phyloP scores from a whole-genome alignment of 345 rosid genomes.

The Anacardium occidentale region DNA sequence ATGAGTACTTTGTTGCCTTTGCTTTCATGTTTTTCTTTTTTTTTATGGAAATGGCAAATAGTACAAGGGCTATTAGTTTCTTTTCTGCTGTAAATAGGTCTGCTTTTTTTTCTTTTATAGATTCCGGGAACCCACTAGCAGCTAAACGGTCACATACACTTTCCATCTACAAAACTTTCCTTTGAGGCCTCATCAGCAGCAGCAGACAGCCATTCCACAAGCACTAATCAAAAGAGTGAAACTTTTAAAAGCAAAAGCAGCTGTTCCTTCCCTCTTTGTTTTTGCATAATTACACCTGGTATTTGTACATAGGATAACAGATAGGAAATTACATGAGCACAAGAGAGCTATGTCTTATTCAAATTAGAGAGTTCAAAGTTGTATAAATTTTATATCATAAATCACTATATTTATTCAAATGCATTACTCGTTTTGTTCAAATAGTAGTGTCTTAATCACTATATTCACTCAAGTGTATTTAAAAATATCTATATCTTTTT shows the following conservation, averaged over 20 bases:
- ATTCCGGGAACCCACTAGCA: slow-evolving; percentile 34
- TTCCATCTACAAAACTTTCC: background rate
- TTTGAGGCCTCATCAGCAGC: background rate
- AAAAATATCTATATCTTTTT: too few relatives aligned
- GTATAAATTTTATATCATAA: too few relatives aligned
- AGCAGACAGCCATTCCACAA: slow-evolving; percentile 28
- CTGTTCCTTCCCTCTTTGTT: slow-evolving; percentile 2
- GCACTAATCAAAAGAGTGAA: slow-evolving; percentile 19
- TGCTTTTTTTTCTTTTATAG: slow-evolving; percentile 19
- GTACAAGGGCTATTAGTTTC: slow-evolving; percentile 3
- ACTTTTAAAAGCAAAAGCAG: slow-evolving; percentile 46
- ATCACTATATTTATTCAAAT: too few relatives aligned
- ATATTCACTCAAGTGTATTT: too few relatives aligned
- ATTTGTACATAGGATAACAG: too few relatives aligned
- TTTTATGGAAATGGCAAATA: slow-evolving; percentile 7
- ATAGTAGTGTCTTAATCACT: too few relatives aligned
- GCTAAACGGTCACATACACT: slow-evolving; percentile 21
- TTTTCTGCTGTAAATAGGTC: slow-evolving; percentile 34
- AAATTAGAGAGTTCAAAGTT: too few relatives aligned
- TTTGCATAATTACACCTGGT: background rate
- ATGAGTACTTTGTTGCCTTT: slow-evolving; percentile 13
- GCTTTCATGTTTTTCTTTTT: background rate
- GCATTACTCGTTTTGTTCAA: too few relatives aligned
- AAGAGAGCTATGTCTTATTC: too few relatives aligned
- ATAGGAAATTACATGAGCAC: too few relatives aligned